Evolutionary conservation across 169 alveolate genomes (phyloP).

Genomic region (Eimeria tenella): DNA sequence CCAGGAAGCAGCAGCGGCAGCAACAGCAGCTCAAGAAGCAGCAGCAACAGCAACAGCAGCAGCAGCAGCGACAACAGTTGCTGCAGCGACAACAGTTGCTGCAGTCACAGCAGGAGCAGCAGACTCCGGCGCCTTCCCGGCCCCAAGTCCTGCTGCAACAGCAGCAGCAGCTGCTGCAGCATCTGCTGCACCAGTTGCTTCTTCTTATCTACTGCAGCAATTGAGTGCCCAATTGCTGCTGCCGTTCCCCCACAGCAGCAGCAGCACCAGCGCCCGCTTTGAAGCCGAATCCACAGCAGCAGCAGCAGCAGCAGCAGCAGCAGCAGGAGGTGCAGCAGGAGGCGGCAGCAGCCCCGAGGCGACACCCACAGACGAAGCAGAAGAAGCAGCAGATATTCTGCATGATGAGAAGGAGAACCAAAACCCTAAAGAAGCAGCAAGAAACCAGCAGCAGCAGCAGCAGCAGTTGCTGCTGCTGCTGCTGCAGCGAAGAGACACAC

Average conservation of each 20-base stretch:
- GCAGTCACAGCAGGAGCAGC: background rate
- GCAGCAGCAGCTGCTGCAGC: conserved; percentile 26
- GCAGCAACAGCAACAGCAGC: conserved; percentile 32
- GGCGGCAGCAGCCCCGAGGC: background rate
- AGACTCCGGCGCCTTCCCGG: background rate
- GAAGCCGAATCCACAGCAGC: conserved; percentile 3
- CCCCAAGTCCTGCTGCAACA: background rate
- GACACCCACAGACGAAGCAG: conserved; percentile 25
- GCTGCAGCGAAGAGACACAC: conserved; percentile 20
- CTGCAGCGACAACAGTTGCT: background rate
- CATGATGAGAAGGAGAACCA: conserved; percentile 23
- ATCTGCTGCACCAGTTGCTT: background rate
- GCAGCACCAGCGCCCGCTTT: background rate
- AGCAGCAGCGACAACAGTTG: background rate
- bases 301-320: background rate
- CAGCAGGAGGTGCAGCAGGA: background rate
- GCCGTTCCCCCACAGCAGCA: background rate
- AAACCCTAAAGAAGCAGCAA: background rate
- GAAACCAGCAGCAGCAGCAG: background rate
- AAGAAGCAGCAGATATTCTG: conserved; percentile 1
- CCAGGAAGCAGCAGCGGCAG: conserved; percentile 2
- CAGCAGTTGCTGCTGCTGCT: conserved; percentile 52
- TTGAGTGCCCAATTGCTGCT: background rate
- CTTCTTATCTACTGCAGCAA: background rate
- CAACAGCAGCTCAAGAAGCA: background rate